A percentile compares a stretch with the other conserved stretches of the same genome.
phyloP scores from a whole-genome alignment of 2,329 filamentous ascomycete genomes.

The Fusarium sororula region DNA sequence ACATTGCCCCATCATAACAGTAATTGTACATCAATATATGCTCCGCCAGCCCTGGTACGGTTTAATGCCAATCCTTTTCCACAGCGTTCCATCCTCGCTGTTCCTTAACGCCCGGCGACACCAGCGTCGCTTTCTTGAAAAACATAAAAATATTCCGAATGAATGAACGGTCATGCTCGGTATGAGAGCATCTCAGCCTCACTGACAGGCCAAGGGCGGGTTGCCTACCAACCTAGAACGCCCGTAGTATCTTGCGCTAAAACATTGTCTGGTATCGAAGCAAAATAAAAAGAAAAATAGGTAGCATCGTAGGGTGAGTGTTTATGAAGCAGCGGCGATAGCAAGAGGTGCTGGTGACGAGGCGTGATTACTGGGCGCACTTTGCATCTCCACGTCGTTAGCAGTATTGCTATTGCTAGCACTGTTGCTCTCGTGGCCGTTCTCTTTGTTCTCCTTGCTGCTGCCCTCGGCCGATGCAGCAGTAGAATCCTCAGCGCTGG shows the following conservation, averaged over 20 bases:
- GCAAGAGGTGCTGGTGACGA: constrained; percentile 62
- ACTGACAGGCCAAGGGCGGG: constrained; percentile 13
- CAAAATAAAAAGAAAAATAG: not conserved
- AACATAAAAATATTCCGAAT: constrained; percentile 6
- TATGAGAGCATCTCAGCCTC: constrained; percentile 11
- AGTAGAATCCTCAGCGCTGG: constrained; percentile 57
- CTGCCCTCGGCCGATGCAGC: constrained; percentile 61
- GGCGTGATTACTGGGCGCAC: constrained; percentile 59
- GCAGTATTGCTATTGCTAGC: constrained; percentile 55
- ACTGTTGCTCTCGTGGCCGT: constrained; percentile 61
- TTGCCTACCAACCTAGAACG: constrained; percentile 31
- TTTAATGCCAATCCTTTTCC: constrained; percentile 26
- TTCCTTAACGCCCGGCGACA: constrained; percentile 45
- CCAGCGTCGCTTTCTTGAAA: constrained; percentile 34
- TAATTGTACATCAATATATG: constrained; percentile 25
- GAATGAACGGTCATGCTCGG: constrained; percentile 20
- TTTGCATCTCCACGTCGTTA: constrained; percentile 63
- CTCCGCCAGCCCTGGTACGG: constrained; percentile 11
- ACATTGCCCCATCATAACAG: constrained; percentile 7
- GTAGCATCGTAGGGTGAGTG: not conserved
- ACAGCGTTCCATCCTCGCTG: constrained; percentile 29
- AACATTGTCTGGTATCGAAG: constrained; percentile 17
- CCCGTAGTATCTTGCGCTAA: constrained; percentile 18
- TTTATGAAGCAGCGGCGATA: constrained; percentile 56
- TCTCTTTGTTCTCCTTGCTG: constrained; percentile 73